These are phyloP conservation scores for Lenwebbia sp. DNA, from an alignment of 345 rosid genomes.

Conservation along the genomic window DNA sequence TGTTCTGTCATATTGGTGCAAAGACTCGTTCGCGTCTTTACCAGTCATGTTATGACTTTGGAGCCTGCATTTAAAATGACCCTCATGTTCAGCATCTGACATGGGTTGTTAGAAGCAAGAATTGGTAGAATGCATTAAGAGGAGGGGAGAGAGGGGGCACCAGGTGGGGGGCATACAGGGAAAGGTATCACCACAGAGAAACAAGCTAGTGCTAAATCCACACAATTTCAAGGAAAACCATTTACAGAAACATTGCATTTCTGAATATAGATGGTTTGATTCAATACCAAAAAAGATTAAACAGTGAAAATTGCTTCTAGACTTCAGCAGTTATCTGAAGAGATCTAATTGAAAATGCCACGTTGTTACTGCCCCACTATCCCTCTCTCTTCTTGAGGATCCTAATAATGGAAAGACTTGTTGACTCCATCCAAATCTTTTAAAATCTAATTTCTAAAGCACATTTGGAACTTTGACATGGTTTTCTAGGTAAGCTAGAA, in stretches of 20 bases:
- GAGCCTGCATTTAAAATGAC: conserved; percentile 47
- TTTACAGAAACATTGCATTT: too few relatives aligned
- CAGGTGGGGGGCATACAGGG: too few relatives aligned
- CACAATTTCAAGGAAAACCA: too few relatives aligned
- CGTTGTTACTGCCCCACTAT: too few relatives aligned
- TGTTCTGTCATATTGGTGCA: conserved; percentile 23
- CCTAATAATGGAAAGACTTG: not conserved
- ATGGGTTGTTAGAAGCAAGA: not conserved
- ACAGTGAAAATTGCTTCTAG: too few relatives aligned
- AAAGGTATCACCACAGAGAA: too few relatives aligned
- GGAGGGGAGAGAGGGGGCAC: not conserved
- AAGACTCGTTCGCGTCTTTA: conserved; percentile 50
- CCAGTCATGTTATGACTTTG: conserved; percentile 43
- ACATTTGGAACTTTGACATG: not conserved
- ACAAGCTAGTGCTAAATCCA: too few relatives aligned
- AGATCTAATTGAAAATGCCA: too few relatives aligned
- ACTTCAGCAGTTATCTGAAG: too few relatives aligned
- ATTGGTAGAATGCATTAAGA: not conserved
- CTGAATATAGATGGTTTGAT: too few relatives aligned
- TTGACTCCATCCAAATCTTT: not conserved
- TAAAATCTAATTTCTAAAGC: not conserved
- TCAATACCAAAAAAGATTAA: too few relatives aligned
- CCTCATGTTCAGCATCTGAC: not conserved
- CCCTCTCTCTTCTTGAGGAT: not conserved
- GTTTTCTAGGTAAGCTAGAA: not conserved